Evolutionary conservation across 2,329 filamentous ascomycete species (phyloP), one percentile per base, ranked within the genome.

Genomic region (Aspergillus sp.): DNA sequence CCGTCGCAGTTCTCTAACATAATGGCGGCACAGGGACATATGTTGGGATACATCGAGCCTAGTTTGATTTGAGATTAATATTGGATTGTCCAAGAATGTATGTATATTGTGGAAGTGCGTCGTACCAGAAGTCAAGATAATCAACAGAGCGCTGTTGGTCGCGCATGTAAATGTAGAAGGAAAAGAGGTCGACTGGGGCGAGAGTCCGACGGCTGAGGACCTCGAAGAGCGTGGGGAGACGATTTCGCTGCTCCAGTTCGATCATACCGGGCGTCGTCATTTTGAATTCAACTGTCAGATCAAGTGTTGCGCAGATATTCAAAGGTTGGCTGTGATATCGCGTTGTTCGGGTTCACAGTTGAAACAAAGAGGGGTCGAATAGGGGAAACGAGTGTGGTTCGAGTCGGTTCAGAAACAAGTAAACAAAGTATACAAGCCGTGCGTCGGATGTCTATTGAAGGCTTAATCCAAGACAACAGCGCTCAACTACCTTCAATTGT

Each of bases 11-110:
- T 97, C 93, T 70, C 95, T 91, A 19, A 99, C 95, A 79, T 97
- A 99, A 76, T 98, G 92, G 50, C 96, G 89, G 74, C 79, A 99
- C 57, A 99, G 84, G 20, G 93, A 96, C 89, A 98, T 97, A 78
- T 99, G 95, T 73, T 99, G 95, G 15, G 95, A 93, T 59, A 99
- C 95, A 87, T 99, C 95, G 68, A 99, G 91, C 95, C 93, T 98
- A 68, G 13, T 44, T 33, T 24, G 20, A 47, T 42, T 27, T 33
- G 9, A 33, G 20, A 47, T 67, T 64, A 64, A 61, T 41, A 37
- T 34, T 7, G 11, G 34, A 12, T 11, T 33, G 37, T 13, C 11
- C 22, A 8, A 40, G 24, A 33, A 39, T 11, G 11, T 3, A 42
- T 20, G 20, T 30, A 12, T 11, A n/a, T 37, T 33, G 2, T 8